These are phyloP conservation scores for Alternaria longipes DNA, from an alignment of 2,329 filamentous ascomycete genomes.

Conservation along the genomic window DNA sequence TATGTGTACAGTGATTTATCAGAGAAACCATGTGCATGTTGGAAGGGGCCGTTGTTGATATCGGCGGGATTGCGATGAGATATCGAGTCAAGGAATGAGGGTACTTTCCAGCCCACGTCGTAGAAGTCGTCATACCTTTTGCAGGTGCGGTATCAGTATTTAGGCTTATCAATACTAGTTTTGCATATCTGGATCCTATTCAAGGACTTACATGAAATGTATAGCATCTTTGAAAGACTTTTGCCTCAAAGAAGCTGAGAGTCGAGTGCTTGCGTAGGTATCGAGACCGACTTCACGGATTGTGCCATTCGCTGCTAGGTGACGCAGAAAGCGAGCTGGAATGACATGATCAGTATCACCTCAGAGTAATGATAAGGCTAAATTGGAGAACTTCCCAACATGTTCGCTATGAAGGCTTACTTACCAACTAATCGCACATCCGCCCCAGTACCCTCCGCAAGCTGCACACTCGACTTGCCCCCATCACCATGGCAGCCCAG, in stretches of 20 bases:
- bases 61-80: slow-evolving; percentile 13
- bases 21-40: slow-evolving; percentile 15
- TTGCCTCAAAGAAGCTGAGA: slow-evolving; percentile 16
- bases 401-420: neutral
- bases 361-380: neutral
- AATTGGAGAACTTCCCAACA: neutral
- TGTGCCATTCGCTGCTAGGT: slow-evolving; percentile 16
- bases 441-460: neutral
- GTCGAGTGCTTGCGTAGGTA: slow-evolving; percentile 8
- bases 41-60: slow-evolving; percentile 17
- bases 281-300: slow-evolving; percentile 13
- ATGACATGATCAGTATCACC: neutral
- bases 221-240: slow-evolving; percentile 20
- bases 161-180: neutral
- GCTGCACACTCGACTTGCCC: neutral
- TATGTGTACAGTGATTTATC: neutral
- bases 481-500: slow-evolving; percentile 11
- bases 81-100: slow-evolving; percentile 19
- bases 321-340: neutral
- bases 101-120: slow-evolving; percentile 21
- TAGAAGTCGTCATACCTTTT: slow-evolving; percentile 21
- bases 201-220: neutral
- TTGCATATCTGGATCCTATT: rapidly evolving
- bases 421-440: neutral
- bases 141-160: neutral